Evolutionary conservation across 1,284 basidiomycete species (phyloP).

Genomic region (Cryptococcus sp.): DNA sequence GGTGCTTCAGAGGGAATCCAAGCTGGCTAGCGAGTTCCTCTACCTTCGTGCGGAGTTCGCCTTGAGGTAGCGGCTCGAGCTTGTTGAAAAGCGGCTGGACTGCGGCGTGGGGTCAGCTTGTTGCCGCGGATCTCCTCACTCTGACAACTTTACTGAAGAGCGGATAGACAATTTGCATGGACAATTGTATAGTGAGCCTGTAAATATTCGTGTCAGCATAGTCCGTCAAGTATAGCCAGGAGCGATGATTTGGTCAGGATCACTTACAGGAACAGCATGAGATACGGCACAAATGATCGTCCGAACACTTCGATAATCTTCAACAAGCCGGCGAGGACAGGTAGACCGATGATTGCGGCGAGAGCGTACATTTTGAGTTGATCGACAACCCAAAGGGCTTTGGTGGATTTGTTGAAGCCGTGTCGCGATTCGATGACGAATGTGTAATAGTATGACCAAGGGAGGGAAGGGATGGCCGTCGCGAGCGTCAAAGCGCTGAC

Average conservation of each 20-base stretch:
- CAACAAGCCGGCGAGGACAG: slow-evolving; percentile 83
- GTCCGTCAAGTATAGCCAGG: slow-evolving; percentile 3
- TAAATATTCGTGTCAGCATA: slow-evolving; percentile 11
- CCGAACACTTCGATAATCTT: slow-evolving; percentile 92
- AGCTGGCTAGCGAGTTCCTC: slow-evolving; percentile 75
- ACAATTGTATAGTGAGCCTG: slow-evolving; percentile 78
- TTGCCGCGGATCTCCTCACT: too few relatives aligned
- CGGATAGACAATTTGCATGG: slow-evolving; percentile 82
- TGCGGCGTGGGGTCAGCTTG: slow-evolving; percentile 8
- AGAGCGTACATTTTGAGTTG: slow-evolving; percentile 77
- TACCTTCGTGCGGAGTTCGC: slow-evolving; percentile 72
- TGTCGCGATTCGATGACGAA: slow-evolving; percentile 94
- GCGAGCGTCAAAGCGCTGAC: slow-evolving; percentile 67
- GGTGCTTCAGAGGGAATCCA: slow-evolving; percentile 88
- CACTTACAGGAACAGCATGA: slow-evolving; percentile 76
- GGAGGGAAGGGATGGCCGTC: slow-evolving; percentile 68
- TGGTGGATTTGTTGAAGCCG: slow-evolving; percentile 94
- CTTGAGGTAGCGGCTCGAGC: slow-evolving; percentile 75
- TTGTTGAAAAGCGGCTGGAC: slow-evolving; percentile 96
- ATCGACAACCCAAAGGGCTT: slow-evolving; percentile 71
- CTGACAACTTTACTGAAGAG: slow-evolving; percentile 65
- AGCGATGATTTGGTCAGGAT: slow-evolving; percentile 41
- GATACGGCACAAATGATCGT: slow-evolving; percentile 80
- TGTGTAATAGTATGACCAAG: slow-evolving; percentile 78
- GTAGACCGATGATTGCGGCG: slow-evolving; percentile 74